Evolutionary conservation across 208 protist genomes (phyloP), one percentile per base, ranked within the genome.

Genomic region (Wallacemonas sp.): DNA sequence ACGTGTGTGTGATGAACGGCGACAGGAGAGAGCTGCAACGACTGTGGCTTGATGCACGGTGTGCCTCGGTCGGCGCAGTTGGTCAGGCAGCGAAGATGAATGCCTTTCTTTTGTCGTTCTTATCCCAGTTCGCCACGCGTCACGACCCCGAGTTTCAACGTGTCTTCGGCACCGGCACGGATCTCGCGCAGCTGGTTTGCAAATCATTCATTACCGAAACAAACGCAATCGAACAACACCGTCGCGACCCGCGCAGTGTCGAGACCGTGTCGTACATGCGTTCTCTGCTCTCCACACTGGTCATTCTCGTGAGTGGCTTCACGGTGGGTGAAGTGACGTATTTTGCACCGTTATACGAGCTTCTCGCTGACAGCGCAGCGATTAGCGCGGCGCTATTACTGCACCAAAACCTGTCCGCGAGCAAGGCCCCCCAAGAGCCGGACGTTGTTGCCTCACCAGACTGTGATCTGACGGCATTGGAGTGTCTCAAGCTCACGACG

Each of bases 41-140:
- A 22, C 63, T 76, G 39, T 87, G 81, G 81, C 57, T 87, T 3
- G 81, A 87, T 44, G 81, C 69, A 18, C 73, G 77, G 18, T 87
- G 81, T 48, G 70, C 70, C 1, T 61, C 75, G 2, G 23, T 72
- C 5, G 73, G 71, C 3, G 55, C 72, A 3, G 44, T 36, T 31
- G 65, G 76, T 22, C 76, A 77, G 48, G 55, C 25, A 0, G 69
- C 63, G 20, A 79, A 79, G 38, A 76, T 87, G 61, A 74, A 44
- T 20, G 45, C 39, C 0, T 84, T 87, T 62, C 77, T 87, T 2
- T 52, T 66, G 22, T 48, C 66, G 8, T 87, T 84, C 41, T 49
- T 81, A 1, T 7, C 39, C 20, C 57, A 61, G 8, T 77, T 83
- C 44, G 33, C 65, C 1, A 75, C 72, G n/a, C 71, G 72, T 10